Conservation (phyloP, 2,329 filamentous ascomycete species). For the Aspergillus sp. region DNA sequence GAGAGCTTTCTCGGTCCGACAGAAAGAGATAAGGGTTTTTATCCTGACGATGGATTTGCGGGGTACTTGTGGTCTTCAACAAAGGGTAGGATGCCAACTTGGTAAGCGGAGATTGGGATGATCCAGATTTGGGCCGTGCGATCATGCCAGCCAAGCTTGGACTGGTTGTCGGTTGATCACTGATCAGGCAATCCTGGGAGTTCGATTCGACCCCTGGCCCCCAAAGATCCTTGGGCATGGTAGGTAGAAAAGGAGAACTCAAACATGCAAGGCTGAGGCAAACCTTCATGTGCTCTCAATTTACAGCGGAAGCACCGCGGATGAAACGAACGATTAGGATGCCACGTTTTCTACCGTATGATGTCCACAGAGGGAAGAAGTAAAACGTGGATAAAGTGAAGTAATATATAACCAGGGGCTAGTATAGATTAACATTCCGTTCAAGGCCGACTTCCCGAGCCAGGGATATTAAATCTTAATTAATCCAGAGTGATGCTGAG, state of each 20-base stretch:
- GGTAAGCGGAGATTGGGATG: background rate
- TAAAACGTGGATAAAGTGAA: background rate
- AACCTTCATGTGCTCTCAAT: background rate
- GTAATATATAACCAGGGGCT: constrained; percentile 2
- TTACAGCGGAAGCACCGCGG: background rate
- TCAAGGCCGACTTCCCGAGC: background rate
- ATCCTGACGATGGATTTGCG: background rate
- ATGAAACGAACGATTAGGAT: background rate
- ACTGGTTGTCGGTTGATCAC: background rate
- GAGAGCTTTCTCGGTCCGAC: background rate
- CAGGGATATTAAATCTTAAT: constrained; percentile 7
- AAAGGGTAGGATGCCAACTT: background rate
- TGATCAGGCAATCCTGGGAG: background rate
- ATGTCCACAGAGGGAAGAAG: background rate
- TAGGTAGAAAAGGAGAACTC: background rate
- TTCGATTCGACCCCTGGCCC: background rate
- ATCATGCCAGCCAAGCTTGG: background rate
- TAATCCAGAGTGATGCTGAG: background rate
- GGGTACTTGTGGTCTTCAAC: background rate
- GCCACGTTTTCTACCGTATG: background rate
- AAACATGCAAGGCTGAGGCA: background rate
- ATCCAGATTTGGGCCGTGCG: background rate
- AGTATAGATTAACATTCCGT: constrained; percentile 7
- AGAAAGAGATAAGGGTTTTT: background rate
- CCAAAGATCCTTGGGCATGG: background rate